Evolutionary conservation across 1,284 basidiomycete species (phyloP).

Genomic region (Austroboletus novae-zelandiae): DNA sequence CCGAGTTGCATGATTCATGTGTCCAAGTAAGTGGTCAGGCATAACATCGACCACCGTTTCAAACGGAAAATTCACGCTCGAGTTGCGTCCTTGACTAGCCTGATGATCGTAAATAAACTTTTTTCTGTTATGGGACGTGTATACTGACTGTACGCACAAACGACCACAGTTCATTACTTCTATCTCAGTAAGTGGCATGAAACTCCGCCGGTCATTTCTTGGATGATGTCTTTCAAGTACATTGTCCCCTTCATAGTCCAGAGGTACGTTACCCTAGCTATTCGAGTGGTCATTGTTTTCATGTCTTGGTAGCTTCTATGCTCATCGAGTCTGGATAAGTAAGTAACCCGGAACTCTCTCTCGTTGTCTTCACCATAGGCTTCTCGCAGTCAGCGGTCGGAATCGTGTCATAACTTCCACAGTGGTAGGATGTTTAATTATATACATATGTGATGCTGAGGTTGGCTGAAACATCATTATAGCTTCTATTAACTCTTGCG

Average conservation of each 20-base stretch:
- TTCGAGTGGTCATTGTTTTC: neutral
- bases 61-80: conserved; percentile 1
- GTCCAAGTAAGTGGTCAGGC: conserved; percentile 12
- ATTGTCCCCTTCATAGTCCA: conserved; percentile 18
- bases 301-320: conserved; percentile 19
- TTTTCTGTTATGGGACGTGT: neutral
- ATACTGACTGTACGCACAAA: neutral
- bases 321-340: conserved; percentile 31
- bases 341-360: neutral
- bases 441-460: neutral
- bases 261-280: conserved; percentile 2
- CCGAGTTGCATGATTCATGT: conserved; percentile 1
- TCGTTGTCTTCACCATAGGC: neutral
- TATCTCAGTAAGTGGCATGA: conserved; percentile 5
- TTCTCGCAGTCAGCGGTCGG: conserved; percentile 17
- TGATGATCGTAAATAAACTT: neutral
- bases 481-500: conserved; percentile 8
- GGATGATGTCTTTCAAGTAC: conserved; percentile 11
- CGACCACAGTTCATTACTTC: neutral
- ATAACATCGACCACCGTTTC: neutral
- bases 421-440: conserved; percentile 12
- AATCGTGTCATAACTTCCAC: conserved; percentile 16
- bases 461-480: neutral
- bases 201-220: neutral
- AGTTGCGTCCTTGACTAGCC: neutral